These are phyloP conservation scores for Elongisporangium anandrum DNA, from an alignment of 352 stramenopile species.

Conservation along the genomic window DNA sequence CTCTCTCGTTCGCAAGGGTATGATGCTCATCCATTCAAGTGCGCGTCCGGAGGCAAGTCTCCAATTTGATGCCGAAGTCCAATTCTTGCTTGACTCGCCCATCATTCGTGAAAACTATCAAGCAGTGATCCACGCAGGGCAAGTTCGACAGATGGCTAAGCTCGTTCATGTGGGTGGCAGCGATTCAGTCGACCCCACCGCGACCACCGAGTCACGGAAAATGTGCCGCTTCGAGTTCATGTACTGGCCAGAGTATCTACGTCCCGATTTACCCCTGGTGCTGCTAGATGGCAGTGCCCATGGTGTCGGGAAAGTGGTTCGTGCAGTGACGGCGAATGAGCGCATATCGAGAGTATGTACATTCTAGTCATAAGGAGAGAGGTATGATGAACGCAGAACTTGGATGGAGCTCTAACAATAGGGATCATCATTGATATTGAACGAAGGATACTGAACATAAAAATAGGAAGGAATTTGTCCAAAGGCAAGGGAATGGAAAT, in stretches of 20 bases:
- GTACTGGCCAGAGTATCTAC: conserved; percentile 84
- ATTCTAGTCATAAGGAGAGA: background rate
- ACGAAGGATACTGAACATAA: too few relatives aligned
- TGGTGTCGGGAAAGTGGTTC: conserved; percentile 64
- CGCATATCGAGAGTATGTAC: background rate
- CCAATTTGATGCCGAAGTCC: conserved; percentile 77
- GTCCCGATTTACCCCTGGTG: conserved; percentile 69
- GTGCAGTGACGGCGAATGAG: conserved; percentile 19
- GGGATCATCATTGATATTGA: too few relatives aligned
- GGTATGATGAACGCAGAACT: background rate
- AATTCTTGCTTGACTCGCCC: conserved; percentile 51
- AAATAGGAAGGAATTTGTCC: background rate
- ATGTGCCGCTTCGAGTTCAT: conserved; percentile 85
- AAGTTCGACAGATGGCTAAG: conserved; percentile 79
- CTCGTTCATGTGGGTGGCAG: conserved; percentile 34
- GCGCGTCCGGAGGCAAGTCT: conserved; percentile 50
- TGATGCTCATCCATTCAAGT: conserved; percentile 72
- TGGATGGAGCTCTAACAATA: too few relatives aligned
- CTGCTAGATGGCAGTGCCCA: conserved; percentile 61
- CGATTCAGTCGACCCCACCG: background rate
- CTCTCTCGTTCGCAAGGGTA: conserved; percentile 50
- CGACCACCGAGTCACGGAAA: conserved; percentile 15
- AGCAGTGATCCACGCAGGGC: conserved; percentile 76
- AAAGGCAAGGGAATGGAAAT: background rate
- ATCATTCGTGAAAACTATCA: conserved; percentile 71